These are phyloP conservation scores for Scheffersomyces cryptocercus DNA, from an alignment of 1,139 yeast genomes.

Conservation along the genomic window DNA sequence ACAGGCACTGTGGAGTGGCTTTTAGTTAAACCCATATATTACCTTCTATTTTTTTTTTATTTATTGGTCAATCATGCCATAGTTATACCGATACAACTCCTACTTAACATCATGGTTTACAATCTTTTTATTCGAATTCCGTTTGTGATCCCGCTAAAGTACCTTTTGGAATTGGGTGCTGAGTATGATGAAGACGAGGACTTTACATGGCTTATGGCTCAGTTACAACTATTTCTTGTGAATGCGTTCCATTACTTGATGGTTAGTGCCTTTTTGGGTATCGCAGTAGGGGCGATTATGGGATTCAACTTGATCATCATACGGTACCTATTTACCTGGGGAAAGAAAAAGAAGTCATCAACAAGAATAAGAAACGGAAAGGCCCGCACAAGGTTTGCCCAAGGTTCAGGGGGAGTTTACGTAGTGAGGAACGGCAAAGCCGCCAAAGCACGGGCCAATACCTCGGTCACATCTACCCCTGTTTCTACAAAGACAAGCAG, in stretches of 20 bases:
- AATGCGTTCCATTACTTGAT: constrained; percentile 11
- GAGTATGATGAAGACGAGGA: constrained; percentile 3
- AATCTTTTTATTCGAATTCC: constrained; percentile 14
- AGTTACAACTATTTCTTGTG: constrained; percentile 9
- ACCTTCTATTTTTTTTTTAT: neutral
- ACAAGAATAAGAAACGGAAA: neutral
- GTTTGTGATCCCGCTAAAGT: constrained; percentile 10
- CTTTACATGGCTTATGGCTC: constrained; percentile 12
- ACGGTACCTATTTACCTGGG: constrained; percentile 9
- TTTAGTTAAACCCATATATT: neutral
- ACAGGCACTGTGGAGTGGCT: neutral
- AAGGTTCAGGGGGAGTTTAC: too few relatives aligned
- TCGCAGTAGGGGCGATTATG: constrained; percentile 11
- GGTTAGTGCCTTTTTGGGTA: constrained; percentile 13
- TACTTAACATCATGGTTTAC: constrained; percentile 12
- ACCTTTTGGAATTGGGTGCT: constrained; percentile 13
- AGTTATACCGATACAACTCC: constrained; percentile 9
- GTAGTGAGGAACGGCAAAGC: too few relatives aligned
- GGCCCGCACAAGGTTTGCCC: neutral
- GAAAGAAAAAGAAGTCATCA: constrained; percentile 1
- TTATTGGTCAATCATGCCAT: constrained; percentile 8
- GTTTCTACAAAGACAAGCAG: neutral
- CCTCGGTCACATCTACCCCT: neutral
- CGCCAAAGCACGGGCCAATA: too few relatives aligned
- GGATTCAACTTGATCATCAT: constrained; percentile 11